Evolutionary conservation across 352 stramenopile genomes (phyloP).

Genomic region (Phytophthora multivora): DNA sequence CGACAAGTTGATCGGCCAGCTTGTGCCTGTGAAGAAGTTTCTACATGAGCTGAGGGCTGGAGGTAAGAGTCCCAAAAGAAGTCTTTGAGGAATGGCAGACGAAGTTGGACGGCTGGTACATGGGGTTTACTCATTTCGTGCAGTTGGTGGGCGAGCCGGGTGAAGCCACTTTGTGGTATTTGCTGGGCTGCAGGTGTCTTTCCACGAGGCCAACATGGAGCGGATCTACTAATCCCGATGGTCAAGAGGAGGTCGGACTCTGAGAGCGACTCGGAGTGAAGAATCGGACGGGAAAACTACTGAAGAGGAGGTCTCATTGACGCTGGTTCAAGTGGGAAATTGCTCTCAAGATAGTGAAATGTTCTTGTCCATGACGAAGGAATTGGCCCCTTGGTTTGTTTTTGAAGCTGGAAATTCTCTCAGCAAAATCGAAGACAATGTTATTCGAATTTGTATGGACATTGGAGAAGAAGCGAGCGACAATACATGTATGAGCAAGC

Average conservation of each 20-base stretch:
- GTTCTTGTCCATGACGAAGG: neutral
- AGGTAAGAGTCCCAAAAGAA: neutral
- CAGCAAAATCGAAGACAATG: no score
- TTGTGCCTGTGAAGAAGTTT: slow-evolving; percentile 5
- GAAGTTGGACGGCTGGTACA: slow-evolving; percentile 22
- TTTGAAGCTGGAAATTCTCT: neutral
- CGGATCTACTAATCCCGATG: slow-evolving; percentile 17
- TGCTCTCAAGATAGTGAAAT: neutral
- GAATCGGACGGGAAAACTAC: neutral
- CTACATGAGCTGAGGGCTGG: neutral
- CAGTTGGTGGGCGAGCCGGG: slow-evolving; percentile 16
- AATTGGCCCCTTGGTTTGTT: slow-evolving; percentile 17
- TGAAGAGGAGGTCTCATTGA: slow-evolving; percentile 6
- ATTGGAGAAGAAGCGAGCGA: no score
- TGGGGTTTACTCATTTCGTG: slow-evolving; percentile 43
- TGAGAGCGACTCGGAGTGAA: neutral
- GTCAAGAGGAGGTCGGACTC: slow-evolving; percentile 1
- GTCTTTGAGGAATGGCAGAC: slow-evolving; percentile 3
- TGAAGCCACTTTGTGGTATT: slow-evolving; percentile 28
- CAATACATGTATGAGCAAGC: no score
- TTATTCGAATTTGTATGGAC: no score
- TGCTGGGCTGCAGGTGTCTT: slow-evolving; percentile 34
- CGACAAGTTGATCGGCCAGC: neutral
- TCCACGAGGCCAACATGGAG: slow-evolving; percentile 6
- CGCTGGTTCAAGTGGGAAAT: slow-evolving; percentile 21